These are phyloP conservation scores for Ceraceosorus guamensis DNA, from an alignment of 1,284 basidiomycete species.

Conservation along the genomic window DNA sequence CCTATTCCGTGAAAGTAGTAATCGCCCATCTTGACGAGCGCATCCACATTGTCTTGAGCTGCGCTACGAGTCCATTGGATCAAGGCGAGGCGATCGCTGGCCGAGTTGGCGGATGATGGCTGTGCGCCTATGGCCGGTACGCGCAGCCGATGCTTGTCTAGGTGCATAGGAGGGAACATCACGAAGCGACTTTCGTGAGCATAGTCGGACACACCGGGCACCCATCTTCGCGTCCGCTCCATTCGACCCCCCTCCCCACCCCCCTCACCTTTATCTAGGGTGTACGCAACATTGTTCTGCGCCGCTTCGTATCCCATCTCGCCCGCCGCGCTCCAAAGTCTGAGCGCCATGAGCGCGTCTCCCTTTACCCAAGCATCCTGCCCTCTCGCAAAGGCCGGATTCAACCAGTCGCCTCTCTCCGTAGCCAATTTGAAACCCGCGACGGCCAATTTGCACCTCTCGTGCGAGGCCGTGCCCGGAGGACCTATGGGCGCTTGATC, in stretches of 20 bases:
- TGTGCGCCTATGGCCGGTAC: conserved; percentile 55
- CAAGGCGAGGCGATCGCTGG: conserved; percentile 67
- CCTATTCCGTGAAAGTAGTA: conserved; percentile 69
- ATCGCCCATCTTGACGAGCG: conserved; percentile 81
- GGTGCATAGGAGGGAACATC: no score
- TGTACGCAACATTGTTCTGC: conserved; percentile 90
- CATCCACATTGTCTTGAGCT: conserved; percentile 85
- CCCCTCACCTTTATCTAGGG: conserved; percentile 73
- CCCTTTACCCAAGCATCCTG: conserved; percentile 41
- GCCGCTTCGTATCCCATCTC: conserved; percentile 82
- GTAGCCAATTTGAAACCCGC: conserved; percentile 30
- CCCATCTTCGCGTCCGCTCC: no score
- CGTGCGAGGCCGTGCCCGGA: conserved; percentile 7
- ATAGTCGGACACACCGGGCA: no score
- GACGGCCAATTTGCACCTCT: conserved; percentile 24
- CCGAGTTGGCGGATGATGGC: conserved; percentile 1
- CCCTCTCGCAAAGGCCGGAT: conserved; percentile 37
- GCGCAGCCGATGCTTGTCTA: conserved; percentile 53
- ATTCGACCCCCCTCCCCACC: no score
- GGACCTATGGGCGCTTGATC: not conserved
- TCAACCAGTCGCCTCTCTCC: conserved; percentile 42
- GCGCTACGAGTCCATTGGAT: conserved; percentile 92
- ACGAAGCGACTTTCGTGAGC: no score
- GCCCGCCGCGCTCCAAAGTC: conserved; percentile 72
- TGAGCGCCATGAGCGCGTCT: conserved; percentile 26